A percentile compares a stretch with the other conserved stretches of the same genome.
Evolutionary conservation across 257 asterid genomes (phyloP).

Genomic region (Fraxinus quadrangulata): DNA sequence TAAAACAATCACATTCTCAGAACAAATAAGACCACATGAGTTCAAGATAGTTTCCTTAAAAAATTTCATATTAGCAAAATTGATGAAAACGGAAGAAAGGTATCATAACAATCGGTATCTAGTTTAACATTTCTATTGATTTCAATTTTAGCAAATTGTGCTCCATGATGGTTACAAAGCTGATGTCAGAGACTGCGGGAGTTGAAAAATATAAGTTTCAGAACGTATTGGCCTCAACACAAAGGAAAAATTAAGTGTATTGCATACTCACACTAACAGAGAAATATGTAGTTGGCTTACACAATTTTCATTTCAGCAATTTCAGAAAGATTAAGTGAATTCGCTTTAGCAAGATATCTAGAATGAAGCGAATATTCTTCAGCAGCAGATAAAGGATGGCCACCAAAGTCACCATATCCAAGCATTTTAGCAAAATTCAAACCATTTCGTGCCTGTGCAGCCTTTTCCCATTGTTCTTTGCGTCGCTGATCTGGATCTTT

Average conservation of each 20-base stretch:
- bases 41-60: background rate
- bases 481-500: constrained; percentile 92
- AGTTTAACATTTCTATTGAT: constrained; percentile 3
- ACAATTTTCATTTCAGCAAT: constrained; percentile 93
- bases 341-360: constrained; percentile 92
- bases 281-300: constrained; percentile 51
- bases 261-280: constrained; percentile 4
- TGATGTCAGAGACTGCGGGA: background rate
- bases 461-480: constrained; percentile 90
- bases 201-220: background rate
- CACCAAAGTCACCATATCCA: constrained; percentile 93
- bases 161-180: background rate
- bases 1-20: constrained; percentile 2
- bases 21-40: background rate
- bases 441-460: constrained; percentile 76
- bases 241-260: constrained; percentile 9
- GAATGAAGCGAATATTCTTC: constrained; percentile 97
- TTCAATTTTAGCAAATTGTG: background rate
- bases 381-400: constrained; percentile 86
- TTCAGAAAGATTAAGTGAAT: constrained; percentile 84
- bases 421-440: constrained; percentile 73
- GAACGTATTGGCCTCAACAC: background rate
- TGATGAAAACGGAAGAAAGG: background rate
- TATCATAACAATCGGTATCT: constrained; percentile 6
- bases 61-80: background rate